Conservation (phyloP, 441 rosid species). For the Pelargonium citronellum region DNA sequence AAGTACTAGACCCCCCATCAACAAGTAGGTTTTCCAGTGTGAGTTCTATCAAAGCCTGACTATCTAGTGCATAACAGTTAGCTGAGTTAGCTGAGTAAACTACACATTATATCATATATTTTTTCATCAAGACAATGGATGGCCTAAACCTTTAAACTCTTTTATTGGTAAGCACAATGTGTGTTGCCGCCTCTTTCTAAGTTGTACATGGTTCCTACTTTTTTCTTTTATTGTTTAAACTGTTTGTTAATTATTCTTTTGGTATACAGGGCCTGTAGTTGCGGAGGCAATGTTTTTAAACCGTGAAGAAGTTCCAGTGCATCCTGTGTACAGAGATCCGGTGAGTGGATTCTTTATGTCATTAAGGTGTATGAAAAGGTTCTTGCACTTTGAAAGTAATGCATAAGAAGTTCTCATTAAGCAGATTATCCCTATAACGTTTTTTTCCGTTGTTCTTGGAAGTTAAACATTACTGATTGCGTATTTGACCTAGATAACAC, state of each 20-base stretch:
- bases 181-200: not conserved
- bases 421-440: not conserved
- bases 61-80: not conserved
- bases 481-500: not conserved
- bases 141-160: not conserved
- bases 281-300: slow-evolving; percentile 93
- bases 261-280: slow-evolving; percentile 71
- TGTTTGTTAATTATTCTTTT: not conserved
- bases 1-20: no score
- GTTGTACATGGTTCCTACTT: not conserved
- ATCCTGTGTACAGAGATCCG: slow-evolving; percentile 90
- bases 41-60: no score
- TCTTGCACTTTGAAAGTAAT: not conserved
- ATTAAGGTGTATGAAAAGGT: slow-evolving; percentile 7
- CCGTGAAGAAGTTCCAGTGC: slow-evolving; percentile 75
- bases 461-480: not conserved
- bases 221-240: not conserved
- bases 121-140: not conserved
- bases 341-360: slow-evolving; percentile 40
- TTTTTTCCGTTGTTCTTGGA: not conserved
- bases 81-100: not conserved
- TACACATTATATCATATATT: not conserved
- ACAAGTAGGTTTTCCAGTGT: no score
- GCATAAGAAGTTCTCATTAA: not conserved
- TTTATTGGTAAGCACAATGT: slow-evolving; percentile 1